Percentiles rank a stretch among this genome's conserved stretches.
Evolutionary conservation across 495 filamentous ascomycete genomes (phyloP).

Genomic region (Pyrenula aspistea): DNA sequence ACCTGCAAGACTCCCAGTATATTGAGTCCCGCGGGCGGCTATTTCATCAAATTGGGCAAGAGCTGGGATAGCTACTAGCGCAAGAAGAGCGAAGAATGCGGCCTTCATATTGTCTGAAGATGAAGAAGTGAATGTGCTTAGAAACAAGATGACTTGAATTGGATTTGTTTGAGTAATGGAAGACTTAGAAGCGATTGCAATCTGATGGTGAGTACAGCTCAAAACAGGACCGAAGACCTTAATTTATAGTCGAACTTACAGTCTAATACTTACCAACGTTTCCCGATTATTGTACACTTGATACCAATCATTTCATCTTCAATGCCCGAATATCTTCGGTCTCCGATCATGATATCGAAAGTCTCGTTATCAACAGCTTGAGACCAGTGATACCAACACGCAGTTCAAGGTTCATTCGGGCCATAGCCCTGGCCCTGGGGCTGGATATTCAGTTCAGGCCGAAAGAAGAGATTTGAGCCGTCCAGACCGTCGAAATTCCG

Average conservation of each 20-base stretch:
- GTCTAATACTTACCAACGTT: not conserved
- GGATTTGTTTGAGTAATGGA: not conserved
- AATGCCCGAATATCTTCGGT: not conserved
- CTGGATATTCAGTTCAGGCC: not conserved
- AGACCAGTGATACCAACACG: not conserved
- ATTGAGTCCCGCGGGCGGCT: not conserved
- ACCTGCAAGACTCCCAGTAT: not conserved
- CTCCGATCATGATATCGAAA: not conserved
- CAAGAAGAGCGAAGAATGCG: slow-evolving; percentile 27
- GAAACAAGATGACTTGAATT: not conserved
- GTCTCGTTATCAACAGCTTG: not conserved
- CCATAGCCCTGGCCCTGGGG: not conserved
- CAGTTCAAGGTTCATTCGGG: not conserved
- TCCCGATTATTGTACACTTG: not conserved
- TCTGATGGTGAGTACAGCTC: not conserved
- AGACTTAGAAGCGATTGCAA: not conserved
- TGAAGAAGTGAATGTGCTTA: not conserved
- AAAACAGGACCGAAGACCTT: not conserved
- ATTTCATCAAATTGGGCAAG: not conserved
- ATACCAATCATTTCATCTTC: not conserved
- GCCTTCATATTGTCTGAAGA: slow-evolving; percentile 3
- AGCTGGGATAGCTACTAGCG: not conserved
- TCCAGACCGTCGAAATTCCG: not conserved
- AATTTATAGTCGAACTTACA: not conserved
- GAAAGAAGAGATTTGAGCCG: not conserved